These are phyloP conservation scores for Aureobasidium mangrovei DNA, from an alignment of 2,329 filamentous ascomycete species.

Conservation along the genomic window DNA sequence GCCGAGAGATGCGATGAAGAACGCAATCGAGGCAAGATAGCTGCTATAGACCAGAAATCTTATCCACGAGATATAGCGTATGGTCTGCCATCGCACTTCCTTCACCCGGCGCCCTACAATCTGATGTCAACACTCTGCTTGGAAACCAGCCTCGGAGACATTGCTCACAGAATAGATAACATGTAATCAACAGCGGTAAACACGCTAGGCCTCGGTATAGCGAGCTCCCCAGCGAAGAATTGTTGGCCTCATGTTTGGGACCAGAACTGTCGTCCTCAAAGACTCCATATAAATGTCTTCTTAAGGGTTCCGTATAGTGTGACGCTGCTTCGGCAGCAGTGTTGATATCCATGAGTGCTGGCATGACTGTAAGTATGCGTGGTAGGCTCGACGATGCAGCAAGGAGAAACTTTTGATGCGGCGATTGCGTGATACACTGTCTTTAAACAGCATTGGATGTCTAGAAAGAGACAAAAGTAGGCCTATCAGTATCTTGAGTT, in stretches of 20 bases:
- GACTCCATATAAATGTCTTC: background rate
- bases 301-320: background rate
- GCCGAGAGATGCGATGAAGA: constrained; percentile 27
- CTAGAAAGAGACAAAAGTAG: background rate
- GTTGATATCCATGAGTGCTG: background rate
- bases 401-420: background rate
- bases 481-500: background rate
- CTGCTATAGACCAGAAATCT: constrained; percentile 28
- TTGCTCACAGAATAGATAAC: constrained; percentile 11
- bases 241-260: background rate
- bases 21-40: constrained; percentile 29
- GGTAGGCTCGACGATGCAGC: background rate
- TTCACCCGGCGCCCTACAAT: constrained; percentile 13
- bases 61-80: constrained; percentile 23
- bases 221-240: background rate
- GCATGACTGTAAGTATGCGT: background rate
- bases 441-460: background rate
- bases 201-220: background rate
- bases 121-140: background rate
- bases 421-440: background rate
- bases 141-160: background rate
- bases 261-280: background rate
- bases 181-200: background rate
- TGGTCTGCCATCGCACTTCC: constrained; percentile 13
- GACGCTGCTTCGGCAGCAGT: background rate